Evolutionary conservation across 2,329 filamentous ascomycete genomes (phyloP), one percentile per base, ranked within the genome.

Genomic region (Colletotrichum endophyticum): DNA sequence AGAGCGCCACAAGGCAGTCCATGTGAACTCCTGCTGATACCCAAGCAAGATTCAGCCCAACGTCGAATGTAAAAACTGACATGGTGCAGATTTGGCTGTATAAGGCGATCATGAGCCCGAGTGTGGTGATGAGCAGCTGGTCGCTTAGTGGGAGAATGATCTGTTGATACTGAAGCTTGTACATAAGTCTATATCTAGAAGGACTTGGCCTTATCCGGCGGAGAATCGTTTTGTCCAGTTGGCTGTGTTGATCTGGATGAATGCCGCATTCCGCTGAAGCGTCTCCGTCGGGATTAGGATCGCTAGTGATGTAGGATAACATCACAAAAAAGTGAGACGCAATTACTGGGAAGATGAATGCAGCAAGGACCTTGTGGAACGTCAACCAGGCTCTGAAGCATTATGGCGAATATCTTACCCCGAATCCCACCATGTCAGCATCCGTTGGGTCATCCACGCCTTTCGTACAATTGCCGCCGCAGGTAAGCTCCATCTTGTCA

Each of bases 161-260:
- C 11, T 34, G 32, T 6, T 34, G 32, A 2, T 34, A 34, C 12
- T 13, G 32, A 3, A 34, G 12, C 9, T 6, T 15, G 0, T 34
- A 2, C 2, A 34, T 5, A 6, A 13, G 2, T 34, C 3, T 3
- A 13, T 13, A 34, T 34, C 32, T 13, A 0, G 32, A 13, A 1
- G 1, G 0, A 13, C 12, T 2, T 2, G 5, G 32, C 1, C 2
- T 13, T 34, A 34, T 34, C 32, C 32, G 6, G 12, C 1, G 1
- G 32, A 34, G 32, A 4, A 34, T 5, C 1, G 5, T 34, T 28
- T 34, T 28, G 12, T 64, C 61, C 5, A 64, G 28, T 19, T 64
- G 61, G 9, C 19, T 32, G 25, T 64, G 19, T n/a, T 64, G 61
- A 25, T 64, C 30, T 19, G 27, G 30, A 25, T 34, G 12, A 34